These are phyloP conservation scores for Colletotrichum sp. DNA, from an alignment of 2,329 filamentous ascomycete genomes.

Conservation along the genomic window DNA sequence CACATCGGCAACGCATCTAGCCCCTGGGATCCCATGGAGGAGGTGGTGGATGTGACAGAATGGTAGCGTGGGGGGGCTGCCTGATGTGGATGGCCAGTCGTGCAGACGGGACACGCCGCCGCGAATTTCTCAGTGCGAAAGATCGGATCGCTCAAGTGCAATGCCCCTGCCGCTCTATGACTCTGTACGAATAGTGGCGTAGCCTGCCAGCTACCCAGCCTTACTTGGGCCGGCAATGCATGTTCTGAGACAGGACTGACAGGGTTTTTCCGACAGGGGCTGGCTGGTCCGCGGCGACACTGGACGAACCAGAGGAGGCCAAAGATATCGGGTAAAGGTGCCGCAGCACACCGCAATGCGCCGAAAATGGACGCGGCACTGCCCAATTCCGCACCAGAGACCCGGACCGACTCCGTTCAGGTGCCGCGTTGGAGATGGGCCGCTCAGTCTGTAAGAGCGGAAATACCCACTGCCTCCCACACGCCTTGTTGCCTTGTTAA, in stretches of 20 bases:
- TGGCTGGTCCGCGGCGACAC: background rate
- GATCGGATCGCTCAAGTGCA: background rate
- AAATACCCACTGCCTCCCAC: background rate
- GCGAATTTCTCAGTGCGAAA: background rate
- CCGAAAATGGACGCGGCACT: background rate
- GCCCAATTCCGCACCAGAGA: background rate
- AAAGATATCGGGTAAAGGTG: background rate
- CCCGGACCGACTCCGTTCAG: background rate
- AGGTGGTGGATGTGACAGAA: background rate
- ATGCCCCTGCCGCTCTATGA: background rate
- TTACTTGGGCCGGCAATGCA: background rate
- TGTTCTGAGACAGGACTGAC: constrained; percentile 11
- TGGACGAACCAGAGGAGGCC: background rate
- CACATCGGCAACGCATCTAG: background rate
- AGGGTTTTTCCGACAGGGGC: background rate
- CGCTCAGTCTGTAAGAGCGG: background rate
- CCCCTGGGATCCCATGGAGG: background rate
- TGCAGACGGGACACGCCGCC: background rate
- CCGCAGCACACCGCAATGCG: background rate
- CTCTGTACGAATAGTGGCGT: background rate
- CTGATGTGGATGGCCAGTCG: background rate
- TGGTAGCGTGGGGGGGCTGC: background rate
- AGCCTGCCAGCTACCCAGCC: background rate
- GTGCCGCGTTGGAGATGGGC: background rate
- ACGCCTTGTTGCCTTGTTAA: background rate